Conservation (phyloP, 441 rosid genomes). For the Sinapis alba region DNA sequence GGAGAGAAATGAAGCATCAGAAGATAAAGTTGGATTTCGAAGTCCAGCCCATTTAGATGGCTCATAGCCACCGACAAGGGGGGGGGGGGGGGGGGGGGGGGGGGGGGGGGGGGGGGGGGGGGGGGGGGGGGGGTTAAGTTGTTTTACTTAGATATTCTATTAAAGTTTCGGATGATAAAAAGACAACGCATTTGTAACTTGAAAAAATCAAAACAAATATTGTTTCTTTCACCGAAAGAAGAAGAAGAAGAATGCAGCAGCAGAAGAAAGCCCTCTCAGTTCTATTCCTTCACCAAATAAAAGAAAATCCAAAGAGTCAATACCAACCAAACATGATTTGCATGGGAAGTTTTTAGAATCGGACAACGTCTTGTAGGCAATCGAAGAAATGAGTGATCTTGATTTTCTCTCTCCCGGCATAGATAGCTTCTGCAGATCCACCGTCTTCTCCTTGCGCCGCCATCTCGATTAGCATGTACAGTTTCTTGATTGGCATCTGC, state of each 20-base stretch:
- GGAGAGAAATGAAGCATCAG: not conserved
- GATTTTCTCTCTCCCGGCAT: constrained; percentile 68
- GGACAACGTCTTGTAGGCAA: constrained; percentile 71
- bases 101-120: too few relatives aligned
- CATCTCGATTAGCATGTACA: constrained; percentile 85
- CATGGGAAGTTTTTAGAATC: constrained; percentile 41
- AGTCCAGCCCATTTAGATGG: not conserved
- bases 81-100: too few relatives aligned
- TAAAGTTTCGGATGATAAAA: not conserved
- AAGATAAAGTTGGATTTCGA: not conserved
- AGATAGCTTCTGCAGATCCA: constrained; percentile 73
- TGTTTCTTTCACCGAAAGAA: constrained; percentile 7
- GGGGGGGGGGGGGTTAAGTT: too few relatives aligned
- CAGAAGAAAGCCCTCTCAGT: not conserved
- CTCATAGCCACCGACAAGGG: too few relatives aligned
- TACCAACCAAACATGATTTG: not conserved
- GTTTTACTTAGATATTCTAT: not conserved
- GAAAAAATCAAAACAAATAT: not conserved
- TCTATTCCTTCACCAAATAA: not conserved
- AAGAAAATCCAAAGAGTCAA: not conserved
- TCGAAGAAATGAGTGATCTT: constrained; percentile 67
- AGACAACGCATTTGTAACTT: not conserved
- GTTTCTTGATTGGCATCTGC: constrained; percentile 91
- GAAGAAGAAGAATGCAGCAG: not conserved
- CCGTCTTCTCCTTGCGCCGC: constrained; percentile 90